phyloP scores from a whole-genome alignment of 352 stramenopile species.

The Phytophthora fragariaefolia region DNA sequence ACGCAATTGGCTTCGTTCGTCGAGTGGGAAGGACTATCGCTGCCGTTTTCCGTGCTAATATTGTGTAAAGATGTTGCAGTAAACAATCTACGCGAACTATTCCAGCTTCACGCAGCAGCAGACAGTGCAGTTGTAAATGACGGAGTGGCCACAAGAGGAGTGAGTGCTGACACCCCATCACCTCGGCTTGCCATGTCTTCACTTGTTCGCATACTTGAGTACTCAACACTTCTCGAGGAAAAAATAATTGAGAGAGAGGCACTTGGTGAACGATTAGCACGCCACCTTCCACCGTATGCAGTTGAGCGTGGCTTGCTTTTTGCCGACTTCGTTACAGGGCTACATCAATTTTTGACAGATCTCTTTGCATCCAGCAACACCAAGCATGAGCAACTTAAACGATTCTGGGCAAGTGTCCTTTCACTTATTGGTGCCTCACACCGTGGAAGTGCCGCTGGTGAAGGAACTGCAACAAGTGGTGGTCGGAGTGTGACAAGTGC shows the following conservation, averaged over 20 bases:
- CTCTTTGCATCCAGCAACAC: conserved; percentile 37
- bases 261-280: conserved; percentile 35
- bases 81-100: conserved; percentile 57
- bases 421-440: conserved; percentile 34
- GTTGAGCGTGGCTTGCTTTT: conserved; percentile 57
- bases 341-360: conserved; percentile 53
- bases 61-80: conserved; percentile 62
- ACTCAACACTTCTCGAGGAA: conserved; percentile 48
- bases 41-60: conserved; percentile 56
- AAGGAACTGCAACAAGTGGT: not conserved
- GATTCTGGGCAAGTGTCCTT: conserved; percentile 63
- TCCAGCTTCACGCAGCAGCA: conserved; percentile 48
- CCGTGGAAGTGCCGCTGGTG: not conserved
- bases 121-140: conserved; percentile 19
- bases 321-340: conserved; percentile 56
- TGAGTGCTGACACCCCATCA: conserved; percentile 11
- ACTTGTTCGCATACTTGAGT: conserved; percentile 56
- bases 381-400: conserved; percentile 48
- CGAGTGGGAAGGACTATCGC: conserved; percentile 54
- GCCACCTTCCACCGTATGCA: conserved; percentile 52
- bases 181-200: conserved; percentile 48
- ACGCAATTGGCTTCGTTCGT: conserved; percentile 55
- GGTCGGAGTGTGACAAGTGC: conserved; percentile 3
- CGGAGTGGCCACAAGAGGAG: not conserved
- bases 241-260: conserved; percentile 42